Conservation (phyloP, 305 asterid genomes). For the Withania somnifera region DNA sequence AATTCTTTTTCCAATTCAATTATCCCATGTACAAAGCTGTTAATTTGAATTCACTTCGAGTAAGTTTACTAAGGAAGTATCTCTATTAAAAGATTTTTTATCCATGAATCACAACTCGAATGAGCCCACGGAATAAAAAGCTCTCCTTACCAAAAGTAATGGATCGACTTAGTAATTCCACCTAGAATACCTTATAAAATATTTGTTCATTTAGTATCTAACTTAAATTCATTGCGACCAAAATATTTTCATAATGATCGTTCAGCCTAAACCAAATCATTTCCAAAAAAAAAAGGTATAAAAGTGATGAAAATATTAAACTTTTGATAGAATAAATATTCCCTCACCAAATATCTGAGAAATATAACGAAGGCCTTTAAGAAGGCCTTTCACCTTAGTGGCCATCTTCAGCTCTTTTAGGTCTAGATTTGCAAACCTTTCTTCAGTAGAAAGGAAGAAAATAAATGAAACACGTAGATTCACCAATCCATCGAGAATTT, state of each 20-base stretch:
- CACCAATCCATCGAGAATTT: constrained; percentile 10
- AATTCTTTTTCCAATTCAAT: neutral
- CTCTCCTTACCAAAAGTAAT: neutral
- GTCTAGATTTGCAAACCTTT: constrained; percentile 7
- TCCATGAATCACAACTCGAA: neutral
- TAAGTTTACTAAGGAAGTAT: neutral
- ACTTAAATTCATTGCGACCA: neutral
- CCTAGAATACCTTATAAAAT: neutral
- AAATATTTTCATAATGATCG: neutral
- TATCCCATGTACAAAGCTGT: neutral
- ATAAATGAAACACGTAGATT: constrained; percentile 11
- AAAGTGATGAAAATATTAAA: neutral
- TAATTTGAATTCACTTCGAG: neutral
- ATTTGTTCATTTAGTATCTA: neutral
- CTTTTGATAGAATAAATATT: neutral
- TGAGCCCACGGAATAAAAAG: neutral
- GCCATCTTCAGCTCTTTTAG: constrained; percentile 15
- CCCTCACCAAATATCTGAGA: constrained; percentile 72
- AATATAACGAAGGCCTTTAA: constrained; percentile 73
- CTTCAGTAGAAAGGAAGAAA: neutral
- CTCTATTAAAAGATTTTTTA: neutral
- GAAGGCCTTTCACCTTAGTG: constrained; percentile 70
- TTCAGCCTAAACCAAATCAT: neutral
- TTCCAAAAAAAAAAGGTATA: neutral
- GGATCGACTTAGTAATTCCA: neutral